phyloP scores from a whole-genome alignment of 257 asterid species.

The Rhazya stricta region DNA sequence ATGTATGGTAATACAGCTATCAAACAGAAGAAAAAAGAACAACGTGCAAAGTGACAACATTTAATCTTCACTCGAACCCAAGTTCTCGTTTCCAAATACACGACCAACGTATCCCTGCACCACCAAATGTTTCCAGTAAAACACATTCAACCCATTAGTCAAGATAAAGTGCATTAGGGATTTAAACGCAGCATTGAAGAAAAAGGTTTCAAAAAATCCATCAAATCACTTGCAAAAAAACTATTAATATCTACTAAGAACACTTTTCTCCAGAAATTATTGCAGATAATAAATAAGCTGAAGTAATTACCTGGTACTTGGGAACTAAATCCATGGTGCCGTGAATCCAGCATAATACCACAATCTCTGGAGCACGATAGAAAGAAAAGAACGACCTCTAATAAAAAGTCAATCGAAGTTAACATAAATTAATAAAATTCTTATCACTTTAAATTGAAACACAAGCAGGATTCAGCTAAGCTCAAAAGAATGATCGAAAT shows the following conservation, averaged over 20 bases:
- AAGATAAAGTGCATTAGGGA: background rate
- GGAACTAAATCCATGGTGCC: constrained; percentile 72
- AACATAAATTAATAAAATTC: background rate
- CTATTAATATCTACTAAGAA: constrained; percentile 5
- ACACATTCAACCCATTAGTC: constrained; percentile 1
- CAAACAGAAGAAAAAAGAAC: background rate
- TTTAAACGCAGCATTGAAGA: background rate
- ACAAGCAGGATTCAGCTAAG: constrained; percentile 1
- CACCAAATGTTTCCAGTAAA: constrained; percentile 14
- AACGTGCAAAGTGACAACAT: background rate
- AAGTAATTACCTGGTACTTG: constrained; percentile 67
- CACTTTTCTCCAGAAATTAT: background rate
- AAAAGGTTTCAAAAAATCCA: background rate
- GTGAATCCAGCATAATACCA: constrained; percentile 24
- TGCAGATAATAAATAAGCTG: background rate
- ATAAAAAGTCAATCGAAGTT: constrained; percentile 9
- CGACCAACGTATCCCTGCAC: constrained; percentile 91
- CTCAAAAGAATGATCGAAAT: background rate
- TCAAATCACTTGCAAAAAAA: background rate
- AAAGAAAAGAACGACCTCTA: constrained; percentile 3
- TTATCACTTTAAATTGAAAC: background rate
- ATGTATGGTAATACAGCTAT: background rate
- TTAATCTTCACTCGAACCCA: constrained; percentile 69
- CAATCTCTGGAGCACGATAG: constrained; percentile 39
- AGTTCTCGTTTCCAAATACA: constrained; percentile 78